Base-by-base conservation (phyloP, 225 moss, liverwort and hornwort genomes). In the Bryum argenteum region DNA sequence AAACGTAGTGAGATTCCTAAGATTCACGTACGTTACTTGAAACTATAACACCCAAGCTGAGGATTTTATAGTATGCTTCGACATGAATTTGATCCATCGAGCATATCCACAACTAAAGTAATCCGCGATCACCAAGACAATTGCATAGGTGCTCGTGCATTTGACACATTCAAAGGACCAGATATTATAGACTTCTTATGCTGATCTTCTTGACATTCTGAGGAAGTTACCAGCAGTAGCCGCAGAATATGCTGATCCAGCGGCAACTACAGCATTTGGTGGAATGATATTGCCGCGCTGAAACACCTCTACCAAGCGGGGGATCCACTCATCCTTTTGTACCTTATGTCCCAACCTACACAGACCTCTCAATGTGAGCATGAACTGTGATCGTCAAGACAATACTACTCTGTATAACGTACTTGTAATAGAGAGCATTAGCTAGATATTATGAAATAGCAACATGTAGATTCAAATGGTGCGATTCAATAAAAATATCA, bases 321-420 rank as follows among this genome's bases (percentile, higher is more conserved):
- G 96, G 23, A 83, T 61, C 89, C 89, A 96, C 78, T 96, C 96
- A 78, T 96, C 96, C 61, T 96, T 96, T 79, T 96, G 96, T 71
- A 91, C 96, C 83, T 91, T 93, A 58, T 96, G 96, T 63, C 96
- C 96, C 90, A 96, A 82, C 85, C 95, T 93, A 79, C 63, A 88
- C 54, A 63, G 15, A 18, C 61, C 72, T 64, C 37, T 33, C 42
- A 9, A 10, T 24, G 65, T 74, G 17, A 85, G 82, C 38, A 69
- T 51, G 64, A 58, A 81, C 65, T 65, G 42, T 33, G 50, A 70
- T 41, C 33, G 1, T 4, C 41, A 69, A 60, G 22, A 64, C 24
- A 9, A 28, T 23, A 37, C 23, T 56, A 24, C 70, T 47, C 51
- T 65, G 42, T 24, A 47, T 8, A 51, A 42, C 23, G 9, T 2